A percentile compares a stretch with the other conserved stretches of the same genome.
phyloP scores from a whole-genome alignment of 352 stramenopile genomes.

The Phytophthora boehmeriae region DNA sequence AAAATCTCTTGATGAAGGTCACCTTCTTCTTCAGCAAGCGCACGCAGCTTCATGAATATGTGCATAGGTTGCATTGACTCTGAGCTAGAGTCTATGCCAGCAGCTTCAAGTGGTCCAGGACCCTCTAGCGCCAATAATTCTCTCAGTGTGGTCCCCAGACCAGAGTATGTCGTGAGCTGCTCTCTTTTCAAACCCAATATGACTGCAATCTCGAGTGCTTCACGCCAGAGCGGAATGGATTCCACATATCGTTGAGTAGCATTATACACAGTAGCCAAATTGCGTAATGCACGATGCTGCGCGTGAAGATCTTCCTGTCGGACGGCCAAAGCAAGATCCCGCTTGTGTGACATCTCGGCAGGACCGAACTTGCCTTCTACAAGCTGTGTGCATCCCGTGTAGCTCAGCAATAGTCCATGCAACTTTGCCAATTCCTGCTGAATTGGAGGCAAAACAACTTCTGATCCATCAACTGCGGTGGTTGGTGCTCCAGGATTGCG shows the following conservation, averaged over 20 bases:
- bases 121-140: constrained; percentile 33
- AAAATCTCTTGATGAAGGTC: constrained; percentile 53
- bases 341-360: constrained; percentile 53
- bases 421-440: constrained; percentile 43
- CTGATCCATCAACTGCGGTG: background rate
- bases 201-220: constrained; percentile 52
- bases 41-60: constrained; percentile 53
- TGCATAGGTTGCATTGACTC: constrained; percentile 30
- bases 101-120: constrained; percentile 12
- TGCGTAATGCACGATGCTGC: constrained; percentile 55
- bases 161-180: constrained; percentile 49
- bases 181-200: constrained; percentile 47
- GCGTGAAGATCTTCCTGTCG: constrained; percentile 58
- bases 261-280: constrained; percentile 58
- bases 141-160: constrained; percentile 47
- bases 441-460: constrained; percentile 11
- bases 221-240: constrained; percentile 57
- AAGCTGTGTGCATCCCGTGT: constrained; percentile 51
- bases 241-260: constrained; percentile 50
- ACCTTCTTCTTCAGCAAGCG: constrained; percentile 43
- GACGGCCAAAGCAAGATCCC: constrained; percentile 52
- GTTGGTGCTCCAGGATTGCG: constrained; percentile 3
- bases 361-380: constrained; percentile 44
- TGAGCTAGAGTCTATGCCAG: constrained; percentile 4
- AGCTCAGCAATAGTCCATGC: constrained; percentile 51